phyloP scores from a whole-genome alignment of 192 early-diverging fungal species.

The Pecoramyces ruminantium region DNA sequence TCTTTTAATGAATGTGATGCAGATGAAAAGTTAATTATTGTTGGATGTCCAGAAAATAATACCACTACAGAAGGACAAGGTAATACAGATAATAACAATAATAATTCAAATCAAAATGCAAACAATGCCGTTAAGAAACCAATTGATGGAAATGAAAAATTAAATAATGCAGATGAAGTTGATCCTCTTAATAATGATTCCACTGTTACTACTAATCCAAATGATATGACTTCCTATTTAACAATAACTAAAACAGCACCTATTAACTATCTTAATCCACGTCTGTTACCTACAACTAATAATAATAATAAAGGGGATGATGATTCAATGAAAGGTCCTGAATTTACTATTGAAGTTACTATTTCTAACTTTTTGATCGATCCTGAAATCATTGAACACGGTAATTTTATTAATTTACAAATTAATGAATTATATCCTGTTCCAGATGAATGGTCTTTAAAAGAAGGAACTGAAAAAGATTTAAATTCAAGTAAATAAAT shows the following conservation, averaged over 20 bases:
- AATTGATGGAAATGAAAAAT: not conserved
- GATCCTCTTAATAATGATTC: constrained; percentile 2
- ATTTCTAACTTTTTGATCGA: constrained; percentile 19
- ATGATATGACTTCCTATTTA: constrained; percentile 18
- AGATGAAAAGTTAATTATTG: not conserved
- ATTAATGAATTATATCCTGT: constrained; percentile 30
- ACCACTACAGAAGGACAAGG: too few species aligned
- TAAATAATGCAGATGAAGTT: not conserved
- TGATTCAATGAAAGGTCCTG: constrained; percentile 4
- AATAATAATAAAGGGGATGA: constrained; percentile 3
- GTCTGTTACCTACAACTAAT: not conserved
- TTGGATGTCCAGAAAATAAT: too few species aligned
- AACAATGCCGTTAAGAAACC: too few species aligned
- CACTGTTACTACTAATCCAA: constrained; percentile 11
- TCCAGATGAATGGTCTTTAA: constrained; percentile 41
- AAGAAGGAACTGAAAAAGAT: constrained; percentile 44
- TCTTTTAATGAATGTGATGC: not conserved
- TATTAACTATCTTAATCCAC: constrained; percentile 8
- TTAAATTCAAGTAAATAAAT: constrained; percentile 27
- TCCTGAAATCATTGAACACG: constrained; percentile 21
- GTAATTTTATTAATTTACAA: constrained; percentile 25
- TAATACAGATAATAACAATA: too few species aligned
- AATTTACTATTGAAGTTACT: constrained; percentile 22
- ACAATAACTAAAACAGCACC: constrained; percentile 13
- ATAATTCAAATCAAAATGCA: too few species aligned